Evolutionary conservation across 306 rosid species (phyloP), one percentile per base, ranked within the genome.

Genomic region (Hippophae gyantsensis): DNA sequence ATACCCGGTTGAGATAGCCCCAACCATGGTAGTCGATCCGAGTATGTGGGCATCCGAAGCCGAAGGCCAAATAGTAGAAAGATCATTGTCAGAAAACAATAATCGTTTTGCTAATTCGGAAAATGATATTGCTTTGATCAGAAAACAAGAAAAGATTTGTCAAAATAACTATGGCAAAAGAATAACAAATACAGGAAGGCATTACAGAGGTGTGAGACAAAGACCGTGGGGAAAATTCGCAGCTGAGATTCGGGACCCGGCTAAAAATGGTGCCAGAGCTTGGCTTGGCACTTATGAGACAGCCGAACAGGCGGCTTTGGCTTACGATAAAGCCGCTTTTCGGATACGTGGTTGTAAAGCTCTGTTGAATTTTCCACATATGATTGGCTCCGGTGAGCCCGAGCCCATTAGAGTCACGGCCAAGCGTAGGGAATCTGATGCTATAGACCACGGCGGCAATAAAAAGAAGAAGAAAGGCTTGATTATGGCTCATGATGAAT

Each of bases 281-380:
- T 83, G 89, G 85, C 89, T 83, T 4, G 89, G 85, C 6, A 83
- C 85, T 4, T 79, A 83, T 66, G 76, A 74, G 70, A 83, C 83
- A 7, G 78, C 83, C 0, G 86, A 83, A 72, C 83, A 77, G 8
- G 89, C 89, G 1, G 89, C 89, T 13, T 32, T 74, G 64, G 89
- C 89, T 52, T 77, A 83, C 48, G 89, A 83, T 26, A 69, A 71
- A 38, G 89, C 89, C 6, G 89, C 89, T 25, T 77, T 66, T 50
- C 42, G 42, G 48, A 61, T 83, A 52, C 81, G 89, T 13, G 89
- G 83, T 43, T 55, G 78, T 6, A 83, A 80, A 74, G 89, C 89
- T 42, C 48, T 79, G 73, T 76, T 83, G 18, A 83, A 83, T 59
- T 83, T 83, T 26, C 89, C 89, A 0, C 80, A 74, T 44, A 75